These are phyloP conservation scores for Heliamphora exappendiculata DNA, from an alignment of 148 eudicot genomes.

Conservation along the genomic window DNA sequence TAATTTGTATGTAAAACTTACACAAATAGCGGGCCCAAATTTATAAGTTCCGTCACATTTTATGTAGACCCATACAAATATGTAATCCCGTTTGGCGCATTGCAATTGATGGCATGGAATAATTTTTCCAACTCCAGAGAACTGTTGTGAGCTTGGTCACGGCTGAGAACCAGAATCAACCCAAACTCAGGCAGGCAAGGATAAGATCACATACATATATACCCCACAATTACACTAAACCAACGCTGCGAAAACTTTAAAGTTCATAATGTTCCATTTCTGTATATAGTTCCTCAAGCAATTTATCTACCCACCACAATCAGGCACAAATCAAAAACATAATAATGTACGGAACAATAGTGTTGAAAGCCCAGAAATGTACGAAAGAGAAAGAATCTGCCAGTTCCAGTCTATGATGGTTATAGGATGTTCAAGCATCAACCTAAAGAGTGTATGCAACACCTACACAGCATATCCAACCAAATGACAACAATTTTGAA, in stretches of 20 bases:
- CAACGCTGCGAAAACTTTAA: neutral
- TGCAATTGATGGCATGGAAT: too few relatives aligned
- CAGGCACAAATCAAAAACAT: conserved; percentile 8
- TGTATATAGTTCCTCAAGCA: conserved; percentile 1
- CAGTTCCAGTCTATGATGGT: conserved; percentile 2
- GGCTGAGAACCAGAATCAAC: neutral
- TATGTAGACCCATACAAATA: too few relatives aligned
- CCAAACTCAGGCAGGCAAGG: neutral
- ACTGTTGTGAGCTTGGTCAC: neutral
- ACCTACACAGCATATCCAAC: neutral
- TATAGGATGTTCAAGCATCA: neutral
- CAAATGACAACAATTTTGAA: neutral
- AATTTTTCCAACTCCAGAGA: neutral
- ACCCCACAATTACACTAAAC: neutral
- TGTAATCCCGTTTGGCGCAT: too few relatives aligned
- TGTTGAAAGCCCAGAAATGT: neutral
- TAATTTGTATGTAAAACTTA: too few relatives aligned
- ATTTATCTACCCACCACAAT: neutral
- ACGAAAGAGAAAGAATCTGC: neutral
- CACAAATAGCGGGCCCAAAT: too few relatives aligned
- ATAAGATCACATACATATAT: neutral
- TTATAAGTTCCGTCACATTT: too few relatives aligned
- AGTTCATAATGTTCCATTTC: neutral
- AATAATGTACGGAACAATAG: neutral
- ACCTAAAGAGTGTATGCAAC: neutral